These are phyloP conservation scores for Grifola frondosa DNA, from an alignment of 1,284 basidiomycete species.

Conservation along the genomic window DNA sequence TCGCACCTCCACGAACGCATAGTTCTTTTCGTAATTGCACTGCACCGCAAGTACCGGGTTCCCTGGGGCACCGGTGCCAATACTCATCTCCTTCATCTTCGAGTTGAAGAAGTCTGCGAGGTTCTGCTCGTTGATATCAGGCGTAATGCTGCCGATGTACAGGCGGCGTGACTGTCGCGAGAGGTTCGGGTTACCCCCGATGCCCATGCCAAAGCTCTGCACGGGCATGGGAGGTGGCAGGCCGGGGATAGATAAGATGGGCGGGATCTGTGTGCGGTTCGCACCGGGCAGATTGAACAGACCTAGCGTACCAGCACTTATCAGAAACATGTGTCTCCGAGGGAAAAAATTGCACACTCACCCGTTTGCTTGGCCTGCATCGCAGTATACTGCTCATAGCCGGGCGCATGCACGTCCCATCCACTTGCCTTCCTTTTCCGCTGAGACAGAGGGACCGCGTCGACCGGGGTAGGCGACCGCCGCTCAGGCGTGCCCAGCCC, in stretches of 20 bases:
- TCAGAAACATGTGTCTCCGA: too few relatives aligned
- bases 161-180: slow-evolving; percentile 92
- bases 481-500: slow-evolving; percentile 70
- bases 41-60: slow-evolving; percentile 92
- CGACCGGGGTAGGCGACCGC: slow-evolving; percentile 89
- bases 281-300: slow-evolving; percentile 92
- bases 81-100: slow-evolving; percentile 91
- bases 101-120: slow-evolving; percentile 92
- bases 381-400: slow-evolving; percentile 93
- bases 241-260: slow-evolving; percentile 75
- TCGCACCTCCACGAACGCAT: slow-evolving; percentile 91
- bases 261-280: slow-evolving; percentile 83
- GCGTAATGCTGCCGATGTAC: slow-evolving; percentile 94
- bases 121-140: slow-evolving; percentile 88
- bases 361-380: slow-evolving; percentile 97
- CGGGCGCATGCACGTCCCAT: slow-evolving; percentile 95
- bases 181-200: slow-evolving; percentile 79
- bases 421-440: slow-evolving; percentile 85
- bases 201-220: slow-evolving; percentile 80
- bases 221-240: slow-evolving; percentile 82
- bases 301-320: slow-evolving; percentile 44
- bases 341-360: slow-evolving; percentile 34
- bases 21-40: slow-evolving; percentile 97
- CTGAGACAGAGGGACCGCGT: slow-evolving; percentile 80
- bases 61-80: slow-evolving; percentile 80